Percentiles rank a stretch among this genome's conserved stretches.
These are phyloP conservation scores for Pseudogymnoascus sp. DNA, from an alignment of 2,329 filamentous ascomycete genomes.

Conservation along the genomic window DNA sequence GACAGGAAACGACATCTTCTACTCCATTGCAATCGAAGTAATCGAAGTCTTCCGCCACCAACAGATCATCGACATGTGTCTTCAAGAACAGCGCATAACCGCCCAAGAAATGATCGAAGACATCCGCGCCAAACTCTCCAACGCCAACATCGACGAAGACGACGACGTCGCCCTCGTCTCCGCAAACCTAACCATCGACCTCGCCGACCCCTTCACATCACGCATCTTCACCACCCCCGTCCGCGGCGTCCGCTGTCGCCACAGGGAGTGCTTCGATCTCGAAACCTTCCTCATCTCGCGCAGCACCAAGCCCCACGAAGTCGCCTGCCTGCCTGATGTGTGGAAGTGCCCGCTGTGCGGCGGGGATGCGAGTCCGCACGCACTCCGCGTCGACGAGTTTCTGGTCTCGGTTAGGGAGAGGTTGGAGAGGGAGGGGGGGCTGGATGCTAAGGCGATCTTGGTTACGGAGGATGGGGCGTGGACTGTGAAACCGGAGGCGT, in stretches of 20 bases:
- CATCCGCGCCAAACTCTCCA: slow-evolving; percentile 50
- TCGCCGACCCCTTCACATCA: slow-evolving; percentile 62
- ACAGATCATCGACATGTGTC: slow-evolving; percentile 38
- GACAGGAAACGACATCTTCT: slow-evolving; percentile 38
- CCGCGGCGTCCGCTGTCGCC: slow-evolving; percentile 62
- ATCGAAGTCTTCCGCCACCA: slow-evolving; percentile 50
- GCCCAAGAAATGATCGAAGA: slow-evolving; percentile 45
- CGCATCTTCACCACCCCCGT: slow-evolving; percentile 64
- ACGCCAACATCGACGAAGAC: slow-evolving; percentile 38
- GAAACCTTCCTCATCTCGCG: slow-evolving; percentile 71
- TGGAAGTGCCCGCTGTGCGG: slow-evolving; percentile 87
- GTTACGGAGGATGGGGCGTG: slow-evolving; percentile 61
- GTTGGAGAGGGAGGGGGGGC: slow-evolving; percentile 43
- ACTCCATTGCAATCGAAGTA: slow-evolving; percentile 64
- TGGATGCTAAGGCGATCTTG: slow-evolving; percentile 54
- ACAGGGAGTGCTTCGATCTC: slow-evolving; percentile 87
- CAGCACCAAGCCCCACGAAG: slow-evolving; percentile 36
- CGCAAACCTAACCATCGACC: slow-evolving; percentile 53
- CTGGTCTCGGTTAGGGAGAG: slow-evolving; percentile 54
- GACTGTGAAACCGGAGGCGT: slow-evolving; percentile 43
- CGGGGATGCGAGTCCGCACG: slow-evolving; percentile 67
- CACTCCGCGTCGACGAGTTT: slow-evolving; percentile 68
- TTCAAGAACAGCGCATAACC: slow-evolving; percentile 35
- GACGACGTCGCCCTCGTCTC: slow-evolving; percentile 59
- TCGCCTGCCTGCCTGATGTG: slow-evolving; percentile 57